Evolutionary conservation across 2,329 filamentous ascomycete species (phyloP), one percentile per base, ranked within the genome.

Genomic region (Stagonosporopsis chrysanthemi): DNA sequence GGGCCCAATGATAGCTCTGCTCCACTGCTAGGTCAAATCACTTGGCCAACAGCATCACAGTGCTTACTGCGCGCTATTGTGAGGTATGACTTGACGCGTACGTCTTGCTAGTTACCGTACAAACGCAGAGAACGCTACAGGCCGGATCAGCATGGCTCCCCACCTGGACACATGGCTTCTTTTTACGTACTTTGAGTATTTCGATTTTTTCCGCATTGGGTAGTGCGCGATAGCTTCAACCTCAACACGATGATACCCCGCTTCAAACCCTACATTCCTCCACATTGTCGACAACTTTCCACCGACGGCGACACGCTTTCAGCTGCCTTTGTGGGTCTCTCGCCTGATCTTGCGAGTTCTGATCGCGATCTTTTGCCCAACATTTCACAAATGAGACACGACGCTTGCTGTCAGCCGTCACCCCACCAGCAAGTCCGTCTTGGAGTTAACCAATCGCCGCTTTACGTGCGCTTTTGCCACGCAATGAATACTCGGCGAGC

Each of bases 151-250:
- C 19, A 39, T 39, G 36, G 36, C 36, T 39, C 36, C 36, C 36
- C 31, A 33, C 31, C 31, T 33, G 31, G 31, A 8, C 36, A 39
- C 12, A 39, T 39, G 36, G 36, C 17, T 39, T 22, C 17, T 6
- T 29, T 36, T n/a, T n/a, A 33, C 31, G 14, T 3, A n/a, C n/a
- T 15, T 36, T 14, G 7, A 48, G 14, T 3, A n/a, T 33, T 15
- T 36, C 17, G 7, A 48, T 42, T 12, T 19, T 47, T 33, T 52
- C 54, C 48, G 43, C 26, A 52, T 57, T 52, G 26, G 48, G 54
- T 33, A 57, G 43, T 57, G 38, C 48, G 39, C 48, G 54, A 57
- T 57, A 43, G 19, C 53, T 24, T 43, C 45, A 40, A 55, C 35
- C 40, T 55, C 52, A 49, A 33, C 52, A 45, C 29, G 17, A 23